Evolutionary conservation across 768 basidiomycete species (phyloP).

Genomic region (Naganishia friedmannii): DNA sequence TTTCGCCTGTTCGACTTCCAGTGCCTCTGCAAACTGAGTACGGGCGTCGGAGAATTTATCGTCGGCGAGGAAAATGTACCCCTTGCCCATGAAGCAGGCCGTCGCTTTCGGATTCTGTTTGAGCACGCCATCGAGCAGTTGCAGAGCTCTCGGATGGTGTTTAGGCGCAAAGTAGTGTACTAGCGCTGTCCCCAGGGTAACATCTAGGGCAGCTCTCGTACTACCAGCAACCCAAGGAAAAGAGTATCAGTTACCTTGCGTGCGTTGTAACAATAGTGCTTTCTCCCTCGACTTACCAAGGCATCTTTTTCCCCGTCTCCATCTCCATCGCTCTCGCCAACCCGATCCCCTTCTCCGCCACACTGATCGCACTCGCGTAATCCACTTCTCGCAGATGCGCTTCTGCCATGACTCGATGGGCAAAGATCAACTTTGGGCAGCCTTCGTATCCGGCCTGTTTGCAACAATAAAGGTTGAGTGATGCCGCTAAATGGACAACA

Average conservation of each 20-base stretch:
- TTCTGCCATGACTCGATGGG: slow-evolving; percentile 64
- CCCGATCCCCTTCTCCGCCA: slow-evolving; percentile 68
- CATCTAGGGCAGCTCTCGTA: slow-evolving; percentile 66
- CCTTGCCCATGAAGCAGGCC: slow-evolving; percentile 69
- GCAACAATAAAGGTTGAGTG: no score
- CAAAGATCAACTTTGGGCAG: slow-evolving; percentile 63
- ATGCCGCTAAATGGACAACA: no score
- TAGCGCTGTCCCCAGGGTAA: slow-evolving; percentile 69
- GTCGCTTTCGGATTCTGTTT: slow-evolving; percentile 63
- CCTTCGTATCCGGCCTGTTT: slow-evolving; percentile 55
- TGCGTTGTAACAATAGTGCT: no score
- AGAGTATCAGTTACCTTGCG: neutral
- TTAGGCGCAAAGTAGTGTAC: slow-evolving; percentile 86
- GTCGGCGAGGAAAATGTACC: slow-evolving; percentile 66
- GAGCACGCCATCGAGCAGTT: slow-evolving; percentile 71
- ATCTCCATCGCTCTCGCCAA: slow-evolving; percentile 60
- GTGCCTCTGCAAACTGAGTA: slow-evolving; percentile 62
- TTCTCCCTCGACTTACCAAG: slow-evolving; percentile 56
- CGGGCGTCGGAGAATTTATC: slow-evolving; percentile 69
- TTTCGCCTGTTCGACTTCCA: slow-evolving; percentile 57
- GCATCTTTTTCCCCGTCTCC: slow-evolving; percentile 60
- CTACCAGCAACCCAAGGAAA: slow-evolving; percentile 52
- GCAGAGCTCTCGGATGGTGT: slow-evolving; percentile 74
- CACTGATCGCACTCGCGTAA: slow-evolving; percentile 68
- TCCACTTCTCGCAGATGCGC: slow-evolving; percentile 69